Percentiles rank a stretch among this genome's conserved stretches.
These are phyloP conservation scores for Penicillium tannophilum DNA, from an alignment of 495 filamentous ascomycete species.

Conservation along the genomic window DNA sequence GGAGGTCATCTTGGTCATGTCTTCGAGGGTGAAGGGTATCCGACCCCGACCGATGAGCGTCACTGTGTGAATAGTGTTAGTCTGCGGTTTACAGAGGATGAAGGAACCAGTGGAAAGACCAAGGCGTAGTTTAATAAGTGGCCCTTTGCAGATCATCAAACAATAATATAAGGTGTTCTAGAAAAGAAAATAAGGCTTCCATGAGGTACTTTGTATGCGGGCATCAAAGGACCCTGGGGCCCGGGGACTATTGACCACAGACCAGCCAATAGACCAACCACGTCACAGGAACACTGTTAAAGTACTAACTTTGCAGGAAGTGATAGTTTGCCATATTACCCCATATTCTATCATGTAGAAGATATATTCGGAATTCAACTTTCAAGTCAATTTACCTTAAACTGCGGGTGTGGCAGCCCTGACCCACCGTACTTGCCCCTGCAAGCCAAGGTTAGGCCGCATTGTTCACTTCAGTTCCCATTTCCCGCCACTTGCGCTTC, in stretches of 20 bases:
- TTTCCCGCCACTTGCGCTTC: constrained; percentile 27
- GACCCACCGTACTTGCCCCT: constrained; percentile 23
- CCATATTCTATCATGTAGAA: neutral
- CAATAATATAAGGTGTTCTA: constrained; percentile 13
- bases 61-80: constrained; percentile 97
- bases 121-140: constrained; percentile 21
- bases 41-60: constrained; percentile 90
- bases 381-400: neutral
- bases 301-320: neutral
- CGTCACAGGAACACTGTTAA: neutral
- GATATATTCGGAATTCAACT: neutral
- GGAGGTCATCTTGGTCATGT: constrained; percentile 96
- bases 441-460: constrained; percentile 24
- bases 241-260: neutral
- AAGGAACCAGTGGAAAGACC: constrained; percentile 35
- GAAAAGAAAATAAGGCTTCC: constrained; percentile 8
- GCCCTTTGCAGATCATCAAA: neutral
- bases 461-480: constrained; percentile 6
- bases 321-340: neutral
- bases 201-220: neutral
- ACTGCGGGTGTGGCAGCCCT: constrained; percentile 26
- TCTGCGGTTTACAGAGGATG: constrained; percentile 71
- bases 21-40: constrained; percentile 92
- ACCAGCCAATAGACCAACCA: neutral
- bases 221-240: neutral